Evolutionary conservation across 352 stramenopile species (phyloP).

Genomic region (Phytopythium aichiense): DNA sequence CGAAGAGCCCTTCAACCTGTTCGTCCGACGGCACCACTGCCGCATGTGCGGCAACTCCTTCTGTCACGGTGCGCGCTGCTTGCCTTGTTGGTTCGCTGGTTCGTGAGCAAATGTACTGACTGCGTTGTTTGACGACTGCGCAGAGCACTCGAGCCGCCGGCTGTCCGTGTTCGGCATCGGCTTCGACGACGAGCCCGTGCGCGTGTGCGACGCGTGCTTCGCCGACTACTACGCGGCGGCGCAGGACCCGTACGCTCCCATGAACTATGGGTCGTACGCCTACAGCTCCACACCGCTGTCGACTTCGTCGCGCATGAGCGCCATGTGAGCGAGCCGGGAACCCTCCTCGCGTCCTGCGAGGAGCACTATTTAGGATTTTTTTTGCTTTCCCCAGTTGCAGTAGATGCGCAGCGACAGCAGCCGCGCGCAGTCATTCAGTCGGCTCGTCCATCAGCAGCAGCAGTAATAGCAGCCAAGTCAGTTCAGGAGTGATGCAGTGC

Average conservation of each 20-base stretch:
- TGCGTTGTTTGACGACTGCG: neutral
- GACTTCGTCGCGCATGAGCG: conserved; percentile 24
- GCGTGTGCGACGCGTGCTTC: conserved; percentile 86
- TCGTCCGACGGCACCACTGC: conserved; percentile 81
- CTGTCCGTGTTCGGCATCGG: conserved; percentile 73
- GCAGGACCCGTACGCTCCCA: conserved; percentile 19
- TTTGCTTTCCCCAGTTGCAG: neutral
- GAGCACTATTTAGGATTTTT: conserved; percentile 1
- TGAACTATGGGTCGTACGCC: conserved; percentile 20
- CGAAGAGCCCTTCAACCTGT: conserved; percentile 78
- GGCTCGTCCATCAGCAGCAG: too few relatives aligned
- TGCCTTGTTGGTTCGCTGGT: conserved; percentile 5
- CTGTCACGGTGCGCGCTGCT: conserved; percentile 41
- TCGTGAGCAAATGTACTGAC: neutral
- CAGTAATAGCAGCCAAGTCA: neutral
- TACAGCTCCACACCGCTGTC: conserved; percentile 21
- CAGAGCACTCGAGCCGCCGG: conserved; percentile 73
- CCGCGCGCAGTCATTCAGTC: too few relatives aligned
- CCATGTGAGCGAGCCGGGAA: conserved; percentile 8
- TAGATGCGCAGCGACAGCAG: neutral
- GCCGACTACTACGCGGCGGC: conserved; percentile 57
- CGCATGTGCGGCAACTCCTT: conserved; percentile 87
- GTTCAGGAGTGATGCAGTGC: too few relatives aligned
- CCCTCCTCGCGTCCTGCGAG: neutral
- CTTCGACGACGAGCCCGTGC: conserved; percentile 79